These are phyloP conservation scores for Amoebophrya sp. DNA, from an alignment of 169 alveolate genomes.

Conservation along the genomic window DNA sequence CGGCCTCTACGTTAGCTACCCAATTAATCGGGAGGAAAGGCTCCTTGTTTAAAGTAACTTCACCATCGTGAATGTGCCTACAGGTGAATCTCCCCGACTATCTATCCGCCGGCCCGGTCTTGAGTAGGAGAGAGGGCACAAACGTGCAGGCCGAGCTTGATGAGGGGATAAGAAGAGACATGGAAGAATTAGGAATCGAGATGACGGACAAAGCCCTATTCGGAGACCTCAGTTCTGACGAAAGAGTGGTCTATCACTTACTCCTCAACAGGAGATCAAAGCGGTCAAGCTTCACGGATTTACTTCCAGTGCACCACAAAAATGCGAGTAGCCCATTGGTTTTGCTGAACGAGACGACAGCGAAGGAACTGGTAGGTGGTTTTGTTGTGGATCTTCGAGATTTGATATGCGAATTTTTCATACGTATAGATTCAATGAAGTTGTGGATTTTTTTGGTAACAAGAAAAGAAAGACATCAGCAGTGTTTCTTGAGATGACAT, in stretches of 20 bases:
- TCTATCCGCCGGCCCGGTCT: background rate
- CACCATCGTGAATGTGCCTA: no score
- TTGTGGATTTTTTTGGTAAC: no score
- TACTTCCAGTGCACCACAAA: background rate
- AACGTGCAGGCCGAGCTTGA: background rate
- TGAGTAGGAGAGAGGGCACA: background rate
- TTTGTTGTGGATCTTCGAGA: no score
- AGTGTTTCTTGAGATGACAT: no score
- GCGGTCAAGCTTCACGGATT: background rate
- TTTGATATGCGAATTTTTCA: no score
- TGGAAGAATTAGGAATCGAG: background rate
- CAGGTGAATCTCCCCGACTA: background rate
- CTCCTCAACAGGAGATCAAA: background rate
- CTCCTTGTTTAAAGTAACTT: no score
- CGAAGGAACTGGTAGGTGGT: background rate
- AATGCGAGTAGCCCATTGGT: background rate
- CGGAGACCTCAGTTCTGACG: background rate
- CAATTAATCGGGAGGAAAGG: no score
- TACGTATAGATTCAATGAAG: no score
- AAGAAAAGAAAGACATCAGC: no score
- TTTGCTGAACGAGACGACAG: background rate
- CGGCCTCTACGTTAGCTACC: no score
- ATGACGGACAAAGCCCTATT: background rate
- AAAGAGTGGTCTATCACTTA: background rate
- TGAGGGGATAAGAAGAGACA: background rate